Evolutionary conservation across 176 grass and related monocot species (phyloP), one percentile per base, ranked within the genome.

Genomic region (Miscanthus lutarioriparius): DNA sequence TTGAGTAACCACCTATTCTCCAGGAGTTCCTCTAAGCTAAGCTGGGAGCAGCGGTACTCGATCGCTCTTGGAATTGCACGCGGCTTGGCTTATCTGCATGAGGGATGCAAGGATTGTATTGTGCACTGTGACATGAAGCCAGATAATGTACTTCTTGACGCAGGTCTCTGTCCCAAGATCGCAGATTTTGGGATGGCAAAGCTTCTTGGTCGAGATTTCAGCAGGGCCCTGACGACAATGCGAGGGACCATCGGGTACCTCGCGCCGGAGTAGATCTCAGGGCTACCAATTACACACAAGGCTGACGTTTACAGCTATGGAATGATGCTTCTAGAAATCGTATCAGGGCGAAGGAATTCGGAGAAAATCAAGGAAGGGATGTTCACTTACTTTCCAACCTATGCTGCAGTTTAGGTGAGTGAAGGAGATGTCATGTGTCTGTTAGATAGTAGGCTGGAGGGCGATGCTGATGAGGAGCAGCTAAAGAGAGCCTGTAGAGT

Each of bases 41-140:
- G 58, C 45, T 91, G 89, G 75, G 66, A 87, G 48, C 22, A 61
- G 12, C 67, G 85, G 19, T 91, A 80, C 47, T 2, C 0, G 1
- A 25, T 81, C 12, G 72, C 82, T 9, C 75, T 87, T 28, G 89
- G 69, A 76, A 70, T 43, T 27, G 89, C 89, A 28, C 80, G 80
- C 76, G 85, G 89, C 12, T 44, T 84, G n/a, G 44, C 85, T 64
- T 91, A 87, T 76, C 82, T 85, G 10, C 89, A 91, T 2, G 74
- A 91, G 62, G 78, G 54, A 48, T 88, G 80, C 73, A 62, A 36
- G 8, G 86, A 88, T 2, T 86, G 85, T 15, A 81, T 85, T 59
- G 33, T 76, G 41, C 38, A 66, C 22, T 87, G 78, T 3, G 85
- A 87, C 17, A 36, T 82, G 8, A 87, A 87, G 37, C 78, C 62